These are phyloP conservation scores for Eucalyptus microcorys DNA, from an alignment of 345 rosid species.

Conservation along the genomic window DNA sequence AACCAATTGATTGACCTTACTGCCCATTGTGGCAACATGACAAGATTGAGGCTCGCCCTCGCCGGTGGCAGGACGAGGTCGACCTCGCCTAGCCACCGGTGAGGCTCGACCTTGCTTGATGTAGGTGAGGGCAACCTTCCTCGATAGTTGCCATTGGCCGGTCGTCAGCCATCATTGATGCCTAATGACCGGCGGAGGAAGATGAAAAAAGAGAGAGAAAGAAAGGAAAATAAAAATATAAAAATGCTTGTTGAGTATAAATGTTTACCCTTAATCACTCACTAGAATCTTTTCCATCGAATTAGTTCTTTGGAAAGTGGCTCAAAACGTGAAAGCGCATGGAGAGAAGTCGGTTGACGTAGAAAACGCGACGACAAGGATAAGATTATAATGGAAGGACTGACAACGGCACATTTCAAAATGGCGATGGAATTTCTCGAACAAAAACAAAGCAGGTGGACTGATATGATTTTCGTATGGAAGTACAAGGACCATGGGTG, in stretches of 20 bases:
- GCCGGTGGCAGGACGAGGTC: too few species aligned
- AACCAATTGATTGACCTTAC: rapidly evolving
- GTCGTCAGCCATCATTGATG: too few species aligned
- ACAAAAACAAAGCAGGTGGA: not conserved
- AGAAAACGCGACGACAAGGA: not conserved
- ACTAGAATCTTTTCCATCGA: rapidly evolving
- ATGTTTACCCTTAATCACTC: rapidly evolving
- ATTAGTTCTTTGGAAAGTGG: not conserved
- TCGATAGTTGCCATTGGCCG: too few species aligned
- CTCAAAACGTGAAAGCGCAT: rapidly evolving
- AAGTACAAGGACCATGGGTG: not conserved
- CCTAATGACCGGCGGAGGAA: rapidly evolving
- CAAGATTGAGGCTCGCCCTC: rapidly evolving
- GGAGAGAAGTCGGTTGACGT: rapidly evolving
- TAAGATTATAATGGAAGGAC: not conserved
- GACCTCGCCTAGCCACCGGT: rapidly evolving
- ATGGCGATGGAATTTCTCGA: not conserved
- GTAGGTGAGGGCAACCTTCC: too few species aligned
- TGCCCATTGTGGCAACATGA: too few species aligned
- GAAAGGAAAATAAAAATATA: too few species aligned
- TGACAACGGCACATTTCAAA: rapidly evolving
- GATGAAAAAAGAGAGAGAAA: rapidly evolving
- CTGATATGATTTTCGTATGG: rapidly evolving
- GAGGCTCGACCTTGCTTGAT: rapidly evolving
- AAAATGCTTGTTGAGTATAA: too few species aligned